phyloP scores from a whole-genome alignment of 768 basidiomycete species.

The Mycena latifolia region DNA sequence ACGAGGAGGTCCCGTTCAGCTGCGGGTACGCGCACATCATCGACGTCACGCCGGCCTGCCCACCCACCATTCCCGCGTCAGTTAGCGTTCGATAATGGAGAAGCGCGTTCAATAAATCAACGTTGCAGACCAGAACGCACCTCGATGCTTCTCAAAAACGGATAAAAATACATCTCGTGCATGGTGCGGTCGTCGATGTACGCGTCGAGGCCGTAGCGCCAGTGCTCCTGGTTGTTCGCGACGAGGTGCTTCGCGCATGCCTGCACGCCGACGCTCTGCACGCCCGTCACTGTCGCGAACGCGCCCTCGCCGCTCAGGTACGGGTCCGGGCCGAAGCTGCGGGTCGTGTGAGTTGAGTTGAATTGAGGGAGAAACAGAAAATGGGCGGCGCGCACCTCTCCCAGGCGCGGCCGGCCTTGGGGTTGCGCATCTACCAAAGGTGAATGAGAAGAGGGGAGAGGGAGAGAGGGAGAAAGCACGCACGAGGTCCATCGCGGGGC shows the following conservation, averaged over 20 bases:
- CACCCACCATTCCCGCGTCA: too few species aligned
- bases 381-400: conserved; percentile 12
- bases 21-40: conserved; percentile 49
- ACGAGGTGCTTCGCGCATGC: conserved; percentile 50
- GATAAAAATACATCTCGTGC: conserved; percentile 44
- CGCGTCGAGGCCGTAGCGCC: conserved; percentile 26
- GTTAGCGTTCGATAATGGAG: too few species aligned
- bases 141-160: conserved; percentile 39
- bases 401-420: conserved; percentile 26
- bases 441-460: neutral
- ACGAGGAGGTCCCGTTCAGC: conserved; percentile 57
- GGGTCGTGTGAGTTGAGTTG: neutral
- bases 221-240: conserved; percentile 35
- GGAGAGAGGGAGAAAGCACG: conserved; percentile 1
- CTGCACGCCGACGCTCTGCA: conserved; percentile 53
- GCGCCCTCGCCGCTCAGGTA: conserved; percentile 55
- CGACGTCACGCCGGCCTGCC: conserved; percentile 46
- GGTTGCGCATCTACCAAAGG: conserved; percentile 23
- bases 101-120: too few species aligned
- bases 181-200: conserved; percentile 54
- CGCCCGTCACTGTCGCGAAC: conserved; percentile 51
- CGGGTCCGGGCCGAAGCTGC: conserved; percentile 49
- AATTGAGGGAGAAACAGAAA: neutral
- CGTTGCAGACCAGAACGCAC: neutral
- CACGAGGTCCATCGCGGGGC: conserved; percentile 48